Base-by-base conservation (phyloP, 495 filamentous ascomycete species). In the Geopyxis carbonaria region DNA sequence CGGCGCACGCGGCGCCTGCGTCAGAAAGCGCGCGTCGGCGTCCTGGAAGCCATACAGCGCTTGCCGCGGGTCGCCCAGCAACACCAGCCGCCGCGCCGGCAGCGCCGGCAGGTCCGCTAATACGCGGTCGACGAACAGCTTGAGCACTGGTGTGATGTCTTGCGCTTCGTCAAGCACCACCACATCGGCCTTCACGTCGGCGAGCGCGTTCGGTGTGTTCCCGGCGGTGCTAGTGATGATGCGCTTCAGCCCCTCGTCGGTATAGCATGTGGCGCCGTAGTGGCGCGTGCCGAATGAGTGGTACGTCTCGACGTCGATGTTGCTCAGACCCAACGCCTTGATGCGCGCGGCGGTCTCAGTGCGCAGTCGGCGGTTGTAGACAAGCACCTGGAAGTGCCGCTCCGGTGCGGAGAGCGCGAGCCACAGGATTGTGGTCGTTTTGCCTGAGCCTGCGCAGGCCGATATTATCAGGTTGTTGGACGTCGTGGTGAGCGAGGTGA, bases 371-470 rank as follows among this genome's bases (percentile, higher is more conserved):
- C 5, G 19, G 16, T 46, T 46, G 40, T 46, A 46, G 15, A 43
- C 40, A 13, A 46, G 6, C 3, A 46, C 7, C 15, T 43, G 39
- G 24, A 46, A 46, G 8, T 31, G 4, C n/a, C n/a, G 7, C 8
- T 24, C 3, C 5, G 40, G 44, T 5, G 5, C 9, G 0, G 39
- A 22, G 5, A 22, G 15, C 5, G 40, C 44, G 11, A 46, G 4
- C 9, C 29, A 22, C n/a, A 46, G 40, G 23, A 27, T 36, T 10
- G 27, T 19, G 2, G 44, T 46, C 5, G 44, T 46, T 22, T 46
- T 46, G 8, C 44, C 44, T 15, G 44, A 43, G 8, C 44, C 44
- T 11, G 44, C 40, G 30, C 39, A 43, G 7, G 44, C 44, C 7
- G 35, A 19, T 22, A 46, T 14, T 22, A 46, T 28, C 2, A 40